Conservation (phyloP, 148 eudicot species). For the Rhododendron ovatum region DNA sequence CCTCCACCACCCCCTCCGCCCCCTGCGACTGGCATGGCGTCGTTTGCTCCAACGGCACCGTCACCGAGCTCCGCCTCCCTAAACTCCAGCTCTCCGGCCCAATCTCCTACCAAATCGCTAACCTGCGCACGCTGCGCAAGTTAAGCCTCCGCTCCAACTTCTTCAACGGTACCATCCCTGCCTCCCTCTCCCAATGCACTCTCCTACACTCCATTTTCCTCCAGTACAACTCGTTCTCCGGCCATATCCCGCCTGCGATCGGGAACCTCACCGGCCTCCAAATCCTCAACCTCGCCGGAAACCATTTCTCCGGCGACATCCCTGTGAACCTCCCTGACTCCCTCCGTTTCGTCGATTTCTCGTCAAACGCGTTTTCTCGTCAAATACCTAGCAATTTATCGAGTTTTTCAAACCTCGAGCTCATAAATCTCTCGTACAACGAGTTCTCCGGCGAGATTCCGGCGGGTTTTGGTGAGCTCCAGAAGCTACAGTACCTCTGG, state of each 20-base stretch:
- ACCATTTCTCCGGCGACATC: background rate
- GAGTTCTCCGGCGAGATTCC: constrained; percentile 54
- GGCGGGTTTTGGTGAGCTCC: constrained; percentile 41
- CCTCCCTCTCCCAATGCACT: constrained; percentile 30
- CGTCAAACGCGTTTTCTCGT: background rate
- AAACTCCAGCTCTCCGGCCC: constrained; percentile 40
- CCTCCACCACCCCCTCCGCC: constrained; percentile 20
- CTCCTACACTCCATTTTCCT: constrained; percentile 36
- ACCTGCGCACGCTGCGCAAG: constrained; percentile 40
- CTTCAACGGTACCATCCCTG: constrained; percentile 50
- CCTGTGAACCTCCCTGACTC: background rate
- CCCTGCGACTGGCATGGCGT: constrained; percentile 54
- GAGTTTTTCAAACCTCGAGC: background rate
- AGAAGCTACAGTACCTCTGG: constrained; percentile 46
- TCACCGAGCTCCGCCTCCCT: constrained; percentile 44
- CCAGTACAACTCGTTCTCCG: constrained; percentile 42
- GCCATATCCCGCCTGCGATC: constrained; percentile 24
- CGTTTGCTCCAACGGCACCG: constrained; percentile 24
- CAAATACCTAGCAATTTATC: background rate
- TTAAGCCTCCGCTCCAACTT: constrained; percentile 59
- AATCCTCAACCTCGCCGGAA: constrained; percentile 33
- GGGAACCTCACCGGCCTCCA: constrained; percentile 35
- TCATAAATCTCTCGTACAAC: constrained; percentile 18
- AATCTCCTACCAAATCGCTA: constrained; percentile 23
- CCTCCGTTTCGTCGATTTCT: background rate